Conservation (phyloP, 176 grass and related monocot genomes). For the Triticum monococcum region DNA sequence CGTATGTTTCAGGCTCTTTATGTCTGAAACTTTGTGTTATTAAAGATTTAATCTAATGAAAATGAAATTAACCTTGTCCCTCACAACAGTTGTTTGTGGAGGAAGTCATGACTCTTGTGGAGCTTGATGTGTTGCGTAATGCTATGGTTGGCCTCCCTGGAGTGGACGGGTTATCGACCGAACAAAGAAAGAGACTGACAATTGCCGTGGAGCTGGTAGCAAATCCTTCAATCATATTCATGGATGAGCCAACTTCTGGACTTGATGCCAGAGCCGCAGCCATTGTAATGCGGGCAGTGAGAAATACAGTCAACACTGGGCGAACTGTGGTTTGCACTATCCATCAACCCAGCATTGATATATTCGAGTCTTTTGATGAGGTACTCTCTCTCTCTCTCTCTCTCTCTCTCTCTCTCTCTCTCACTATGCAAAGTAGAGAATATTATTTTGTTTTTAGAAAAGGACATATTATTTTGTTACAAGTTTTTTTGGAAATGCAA, state of each 20-base stretch:
- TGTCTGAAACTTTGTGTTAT: background rate
- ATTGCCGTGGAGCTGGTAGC: conserved; percentile 87
- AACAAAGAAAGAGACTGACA: conserved; percentile 87
- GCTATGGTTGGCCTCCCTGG: conserved; percentile 86
- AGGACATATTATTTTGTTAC: background rate
- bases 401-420: background rate
- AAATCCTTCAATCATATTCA: conserved; percentile 95
- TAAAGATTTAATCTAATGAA: too few species aligned
- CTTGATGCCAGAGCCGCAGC: conserved; percentile 92
- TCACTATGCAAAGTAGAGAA: too few species aligned
- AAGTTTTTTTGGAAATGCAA: background rate
- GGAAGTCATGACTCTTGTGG: conserved; percentile 89
- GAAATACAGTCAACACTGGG: conserved; percentile 95
- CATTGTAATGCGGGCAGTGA: conserved; percentile 90
- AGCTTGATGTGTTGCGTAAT: conserved; percentile 69
- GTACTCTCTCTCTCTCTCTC: conserved; percentile 27
- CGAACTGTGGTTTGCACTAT: conserved; percentile 97
- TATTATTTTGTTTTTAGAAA: too few species aligned
- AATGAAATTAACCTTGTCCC: background rate
- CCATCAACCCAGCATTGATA: conserved; percentile 96
- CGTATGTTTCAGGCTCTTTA: background rate
- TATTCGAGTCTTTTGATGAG: conserved; percentile 98
- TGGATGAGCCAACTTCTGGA: conserved; percentile 97
- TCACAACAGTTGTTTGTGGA: conserved; percentile 84
- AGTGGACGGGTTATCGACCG: conserved; percentile 74